These are phyloP conservation scores for Handroanthus guayacan DNA, from an alignment of 257 asterid genomes.

Conservation along the genomic window DNA sequence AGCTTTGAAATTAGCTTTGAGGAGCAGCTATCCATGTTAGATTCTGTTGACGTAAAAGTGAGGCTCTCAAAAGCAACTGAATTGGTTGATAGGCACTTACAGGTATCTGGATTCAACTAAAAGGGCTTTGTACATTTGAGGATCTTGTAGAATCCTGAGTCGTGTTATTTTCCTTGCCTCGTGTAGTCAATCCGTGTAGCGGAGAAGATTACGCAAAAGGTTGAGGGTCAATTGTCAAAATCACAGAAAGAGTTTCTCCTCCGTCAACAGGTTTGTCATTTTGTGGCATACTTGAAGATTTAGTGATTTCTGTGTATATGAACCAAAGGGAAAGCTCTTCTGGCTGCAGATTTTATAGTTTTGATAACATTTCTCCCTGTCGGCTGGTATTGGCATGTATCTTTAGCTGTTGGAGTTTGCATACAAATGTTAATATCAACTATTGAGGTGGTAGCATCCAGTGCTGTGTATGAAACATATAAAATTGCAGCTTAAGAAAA, in stretches of 20 bases:
- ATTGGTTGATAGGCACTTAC: slow-evolving; percentile 93
- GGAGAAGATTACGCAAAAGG: slow-evolving; percentile 97
- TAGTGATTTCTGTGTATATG: slow-evolving; percentile 24
- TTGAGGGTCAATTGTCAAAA: slow-evolving; percentile 98
- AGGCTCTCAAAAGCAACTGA: slow-evolving; percentile 97
- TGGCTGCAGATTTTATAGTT: slow-evolving; percentile 20
- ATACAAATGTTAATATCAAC: slow-evolving; percentile 16
- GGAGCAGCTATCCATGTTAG: slow-evolving; percentile 95
- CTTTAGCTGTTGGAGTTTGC: slow-evolving; percentile 33
- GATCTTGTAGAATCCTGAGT: slow-evolving; percentile 29
- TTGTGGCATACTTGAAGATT: slow-evolving; percentile 12
- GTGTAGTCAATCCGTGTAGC: slow-evolving; percentile 97
- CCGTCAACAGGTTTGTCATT: slow-evolving; percentile 90
- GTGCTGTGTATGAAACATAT: slow-evolving; percentile 30
- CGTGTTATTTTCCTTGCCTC: slow-evolving; percentile 37
- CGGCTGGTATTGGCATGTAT: slow-evolving; percentile 29
- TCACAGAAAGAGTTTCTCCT: slow-evolving; percentile 98
- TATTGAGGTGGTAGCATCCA: not conserved
- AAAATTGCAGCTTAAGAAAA: not conserved
- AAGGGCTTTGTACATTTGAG: slow-evolving; percentile 35
- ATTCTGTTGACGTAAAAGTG: slow-evolving; percentile 93
- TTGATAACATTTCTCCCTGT: slow-evolving; percentile 16
- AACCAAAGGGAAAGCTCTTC: slow-evolving; percentile 27
- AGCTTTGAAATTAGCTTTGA: slow-evolving; percentile 98
- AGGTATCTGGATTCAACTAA: slow-evolving; percentile 59